Percentiles rank a stretch among this genome's conserved stretches.
phyloP scores from a whole-genome alignment of 2,329 filamentous ascomycete species.

The Neospermospora avenae region DNA sequence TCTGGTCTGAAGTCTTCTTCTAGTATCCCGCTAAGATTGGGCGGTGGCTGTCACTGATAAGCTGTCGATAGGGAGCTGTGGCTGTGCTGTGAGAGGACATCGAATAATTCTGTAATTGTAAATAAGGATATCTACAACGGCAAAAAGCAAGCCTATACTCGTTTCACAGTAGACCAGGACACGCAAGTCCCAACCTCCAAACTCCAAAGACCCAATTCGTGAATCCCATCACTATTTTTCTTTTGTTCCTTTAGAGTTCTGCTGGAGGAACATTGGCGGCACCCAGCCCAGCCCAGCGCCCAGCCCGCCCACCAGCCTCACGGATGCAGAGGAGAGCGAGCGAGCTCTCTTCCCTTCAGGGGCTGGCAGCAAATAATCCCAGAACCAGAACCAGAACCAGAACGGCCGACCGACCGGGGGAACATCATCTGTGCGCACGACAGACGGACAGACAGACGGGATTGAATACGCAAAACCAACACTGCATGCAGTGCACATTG shows the following conservation, averaged over 20 bases:
- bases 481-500: not conserved
- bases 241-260: not conserved
- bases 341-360: not conserved
- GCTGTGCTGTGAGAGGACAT: not conserved
- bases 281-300: not conserved
- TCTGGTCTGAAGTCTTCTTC: not conserved
- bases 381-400: no score
- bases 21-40: slow-evolving; percentile 6
- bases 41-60: not conserved
- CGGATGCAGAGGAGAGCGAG: not conserved
- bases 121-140: not conserved
- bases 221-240: not conserved
- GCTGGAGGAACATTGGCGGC: not conserved
- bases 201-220: not conserved
- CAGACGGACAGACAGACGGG: no score
- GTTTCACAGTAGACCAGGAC: no score
- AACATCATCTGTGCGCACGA: slow-evolving; percentile 3
- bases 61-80: not conserved
- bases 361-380: not conserved
- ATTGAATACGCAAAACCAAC: not conserved
- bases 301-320: not conserved
- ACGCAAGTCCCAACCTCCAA: not conserved
- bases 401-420: not conserved
- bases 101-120: not conserved
- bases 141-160: not conserved